phyloP scores from a whole-genome alignment of 768 basidiomycete species.

The Glaciozyma martinii region DNA sequence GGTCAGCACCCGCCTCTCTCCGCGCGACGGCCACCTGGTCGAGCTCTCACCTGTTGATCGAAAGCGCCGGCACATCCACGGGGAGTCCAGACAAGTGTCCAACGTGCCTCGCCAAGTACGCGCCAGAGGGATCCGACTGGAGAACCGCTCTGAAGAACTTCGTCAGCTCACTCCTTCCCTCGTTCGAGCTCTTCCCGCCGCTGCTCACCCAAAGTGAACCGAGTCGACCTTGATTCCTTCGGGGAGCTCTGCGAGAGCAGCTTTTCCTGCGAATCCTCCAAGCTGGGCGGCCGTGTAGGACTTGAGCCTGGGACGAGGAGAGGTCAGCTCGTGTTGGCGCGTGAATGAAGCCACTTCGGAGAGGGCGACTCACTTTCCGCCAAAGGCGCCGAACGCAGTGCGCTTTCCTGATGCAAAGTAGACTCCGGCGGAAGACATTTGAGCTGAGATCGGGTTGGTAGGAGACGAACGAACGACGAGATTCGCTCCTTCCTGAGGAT shows the following conservation, averaged over 20 bases:
- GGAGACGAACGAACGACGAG: not conserved
- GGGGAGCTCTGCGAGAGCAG: constrained; percentile 41
- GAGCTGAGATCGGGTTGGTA: not conserved
- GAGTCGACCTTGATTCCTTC: constrained; percentile 40
- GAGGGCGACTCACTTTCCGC: constrained; percentile 30
- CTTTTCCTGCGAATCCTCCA: constrained; percentile 41
- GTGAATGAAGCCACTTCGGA: too few species aligned
- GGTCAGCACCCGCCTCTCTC: not conserved
- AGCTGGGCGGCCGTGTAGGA: constrained; percentile 32
- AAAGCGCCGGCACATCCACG: constrained; percentile 40
- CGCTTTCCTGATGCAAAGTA: constrained; percentile 36
- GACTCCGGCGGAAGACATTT: constrained; percentile 2
- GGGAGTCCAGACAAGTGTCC: constrained; percentile 41
- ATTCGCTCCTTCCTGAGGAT: too few species aligned
- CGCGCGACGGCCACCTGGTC: not conserved
- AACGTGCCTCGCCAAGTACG: constrained; percentile 42
- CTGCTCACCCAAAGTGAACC: constrained; percentile 42
- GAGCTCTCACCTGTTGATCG: constrained; percentile 39
- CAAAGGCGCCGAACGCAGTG: constrained; percentile 43
- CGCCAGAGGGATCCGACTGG: constrained; percentile 41
- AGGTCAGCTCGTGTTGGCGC: too few species aligned
- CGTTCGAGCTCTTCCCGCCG: not conserved
- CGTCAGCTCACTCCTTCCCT: not conserved
- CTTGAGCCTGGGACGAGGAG: constrained; percentile 28
- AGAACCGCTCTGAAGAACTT: constrained; percentile 37